These are phyloP conservation scores for Ottelia alismoides DNA, from an alignment of 106 monocot genomes.

Conservation along the genomic window DNA sequence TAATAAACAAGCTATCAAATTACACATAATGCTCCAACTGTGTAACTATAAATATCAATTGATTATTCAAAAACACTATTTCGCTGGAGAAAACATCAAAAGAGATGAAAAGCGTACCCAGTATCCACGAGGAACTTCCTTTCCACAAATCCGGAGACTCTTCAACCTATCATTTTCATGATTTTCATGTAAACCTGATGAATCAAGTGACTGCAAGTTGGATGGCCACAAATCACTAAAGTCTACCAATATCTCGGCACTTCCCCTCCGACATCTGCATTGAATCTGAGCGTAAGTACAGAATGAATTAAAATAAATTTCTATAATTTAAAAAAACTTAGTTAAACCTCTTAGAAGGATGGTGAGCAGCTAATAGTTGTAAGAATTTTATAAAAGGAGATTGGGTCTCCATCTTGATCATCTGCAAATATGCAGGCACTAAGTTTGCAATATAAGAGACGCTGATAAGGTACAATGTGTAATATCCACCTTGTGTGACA, in stretches of 20 bases:
- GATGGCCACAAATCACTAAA: conserved; percentile 80
- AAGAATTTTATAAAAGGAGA: conserved; percentile 76
- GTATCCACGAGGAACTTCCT: conserved; percentile 90
- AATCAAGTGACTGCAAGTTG: conserved; percentile 16
- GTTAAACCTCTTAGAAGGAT: conserved; percentile 85
- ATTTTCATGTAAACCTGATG: conserved; percentile 12
- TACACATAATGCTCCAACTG: no score
- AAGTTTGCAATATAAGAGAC: not conserved
- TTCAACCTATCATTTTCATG: conserved; percentile 18
- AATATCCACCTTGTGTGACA: conserved; percentile 62
- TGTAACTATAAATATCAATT: no score
- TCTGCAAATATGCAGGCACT: conserved; percentile 22
- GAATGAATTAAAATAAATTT: not conserved
- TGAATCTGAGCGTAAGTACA: not conserved
- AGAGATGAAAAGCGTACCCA: conserved; percentile 39
- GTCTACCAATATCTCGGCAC: conserved; percentile 73
- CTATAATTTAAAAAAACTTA: not conserved
- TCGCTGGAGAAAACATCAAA: no score
- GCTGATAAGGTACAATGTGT: not conserved
- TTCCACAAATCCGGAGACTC: conserved; percentile 61
- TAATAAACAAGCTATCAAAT: no score
- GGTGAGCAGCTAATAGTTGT: conserved; percentile 84
- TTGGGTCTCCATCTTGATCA: conserved; percentile 66
- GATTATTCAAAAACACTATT: no score
- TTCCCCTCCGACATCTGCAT: conserved; percentile 76